Evolutionary conservation across 1,284 basidiomycete species (phyloP).

Genomic region (Sporisorium reilianum): DNA sequence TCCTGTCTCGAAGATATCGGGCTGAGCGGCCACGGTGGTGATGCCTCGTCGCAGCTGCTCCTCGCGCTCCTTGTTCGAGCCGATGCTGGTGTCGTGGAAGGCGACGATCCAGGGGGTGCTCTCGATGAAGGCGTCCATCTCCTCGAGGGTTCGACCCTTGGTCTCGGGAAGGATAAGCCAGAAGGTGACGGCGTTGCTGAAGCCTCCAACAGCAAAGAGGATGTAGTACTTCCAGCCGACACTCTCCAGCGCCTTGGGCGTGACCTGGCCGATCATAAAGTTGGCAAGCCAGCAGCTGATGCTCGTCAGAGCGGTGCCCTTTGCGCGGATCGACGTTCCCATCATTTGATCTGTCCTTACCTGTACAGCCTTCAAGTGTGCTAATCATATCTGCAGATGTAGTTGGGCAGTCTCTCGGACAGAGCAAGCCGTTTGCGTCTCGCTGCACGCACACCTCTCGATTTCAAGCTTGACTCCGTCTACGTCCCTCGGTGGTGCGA

Average conservation of each 20-base stretch:
- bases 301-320: slow-evolving; percentile 75
- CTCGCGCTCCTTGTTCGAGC: slow-evolving; percentile 71
- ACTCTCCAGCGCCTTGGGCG: slow-evolving; percentile 69
- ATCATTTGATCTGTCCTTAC: too few species aligned
- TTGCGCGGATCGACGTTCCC: slow-evolving; percentile 75
- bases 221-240: slow-evolving; percentile 72
- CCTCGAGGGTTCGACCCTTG: slow-evolving; percentile 71
- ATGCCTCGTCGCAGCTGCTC: slow-evolving; percentile 70
- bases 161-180: slow-evolving; percentile 72
- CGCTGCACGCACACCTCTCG: background rate
- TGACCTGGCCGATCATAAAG: slow-evolving; percentile 71
- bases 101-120: slow-evolving; percentile 73
- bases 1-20: slow-evolving; percentile 13
- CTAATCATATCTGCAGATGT: too few species aligned
- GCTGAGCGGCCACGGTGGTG: slow-evolving; percentile 12
- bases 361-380: too few species aligned
- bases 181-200: slow-evolving; percentile 76
- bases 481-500: too few species aligned
- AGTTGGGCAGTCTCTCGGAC: too few species aligned
- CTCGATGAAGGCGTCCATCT: slow-evolving; percentile 75
- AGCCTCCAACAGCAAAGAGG: slow-evolving; percentile 76
- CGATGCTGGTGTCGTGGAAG: slow-evolving; percentile 55
- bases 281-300: slow-evolving; percentile 73
- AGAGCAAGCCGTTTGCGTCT: too few species aligned
- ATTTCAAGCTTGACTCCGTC: background rate